phyloP scores from a whole-genome alignment of 768 basidiomycete genomes.

The Amanita phalloides region DNA sequence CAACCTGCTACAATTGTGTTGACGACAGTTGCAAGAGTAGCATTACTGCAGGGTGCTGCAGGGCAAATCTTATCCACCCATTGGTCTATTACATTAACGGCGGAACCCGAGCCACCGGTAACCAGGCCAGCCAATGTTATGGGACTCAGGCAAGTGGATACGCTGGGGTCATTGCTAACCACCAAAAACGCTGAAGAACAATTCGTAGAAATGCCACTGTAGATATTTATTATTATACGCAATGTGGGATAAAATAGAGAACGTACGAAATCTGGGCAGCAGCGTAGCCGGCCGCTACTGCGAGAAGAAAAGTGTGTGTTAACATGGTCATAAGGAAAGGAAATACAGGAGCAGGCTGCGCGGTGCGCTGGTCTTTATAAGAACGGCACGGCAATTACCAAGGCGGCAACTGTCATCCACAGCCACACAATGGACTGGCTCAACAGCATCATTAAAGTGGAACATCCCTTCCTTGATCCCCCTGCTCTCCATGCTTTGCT shows the following conservation, averaged over 20 bases:
- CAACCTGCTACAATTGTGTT: constrained; percentile 41
- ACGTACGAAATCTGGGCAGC: constrained; percentile 33
- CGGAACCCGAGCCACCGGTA: not conserved
- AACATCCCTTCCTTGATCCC: constrained; percentile 10
- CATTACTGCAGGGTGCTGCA: constrained; percentile 40
- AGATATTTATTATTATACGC: not conserved
- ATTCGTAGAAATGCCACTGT: constrained; percentile 28
- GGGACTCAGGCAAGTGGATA: constrained; percentile 38
- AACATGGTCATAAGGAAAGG: constrained; percentile 9
- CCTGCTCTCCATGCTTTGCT: constrained; percentile 12
- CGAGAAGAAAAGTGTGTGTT: constrained; percentile 12
- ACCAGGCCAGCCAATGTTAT: constrained; percentile 19
- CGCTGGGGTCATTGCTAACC: constrained; percentile 33
- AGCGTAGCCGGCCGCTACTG: constrained; percentile 22
- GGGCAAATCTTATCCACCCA: constrained; percentile 5
- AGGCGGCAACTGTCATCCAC: not conserved
- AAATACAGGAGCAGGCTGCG: constrained; percentile 6
- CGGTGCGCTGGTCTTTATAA: not conserved
- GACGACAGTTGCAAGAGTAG: constrained; percentile 43
- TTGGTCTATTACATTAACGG: not conserved
- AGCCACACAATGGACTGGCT: constrained; percentile 13
- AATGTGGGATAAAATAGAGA: not conserved
- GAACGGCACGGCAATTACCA: not conserved
- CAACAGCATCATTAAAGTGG: constrained; percentile 17
- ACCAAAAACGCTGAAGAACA: constrained; percentile 38